phyloP scores from a whole-genome alignment of 1,139 yeast genomes.

The Blastobotrys ciferrii region DNA sequence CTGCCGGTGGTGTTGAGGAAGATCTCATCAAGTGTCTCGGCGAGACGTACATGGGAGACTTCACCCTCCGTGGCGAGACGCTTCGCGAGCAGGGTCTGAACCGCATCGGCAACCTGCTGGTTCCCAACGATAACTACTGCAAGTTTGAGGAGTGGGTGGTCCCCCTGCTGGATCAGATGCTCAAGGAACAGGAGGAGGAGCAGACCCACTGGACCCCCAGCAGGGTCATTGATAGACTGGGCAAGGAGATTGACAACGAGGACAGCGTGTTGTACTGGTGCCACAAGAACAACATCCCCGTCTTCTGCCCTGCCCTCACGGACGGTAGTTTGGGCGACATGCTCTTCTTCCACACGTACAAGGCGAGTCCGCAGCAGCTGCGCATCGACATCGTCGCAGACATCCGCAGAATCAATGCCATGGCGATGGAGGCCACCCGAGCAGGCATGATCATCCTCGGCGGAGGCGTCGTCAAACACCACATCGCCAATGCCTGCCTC shows the following conservation, averaged over 20 bases:
- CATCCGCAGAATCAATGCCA: conserved; percentile 82
- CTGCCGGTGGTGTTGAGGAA: conserved; percentile 98
- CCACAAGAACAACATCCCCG: conserved; percentile 90
- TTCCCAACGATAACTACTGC: conserved; percentile 97
- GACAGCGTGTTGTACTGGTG: conserved; percentile 97
- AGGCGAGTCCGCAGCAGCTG: conserved; percentile 84
- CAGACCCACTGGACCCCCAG: conserved; percentile 84
- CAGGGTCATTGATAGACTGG: conserved; percentile 83
- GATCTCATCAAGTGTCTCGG: conserved; percentile 94
- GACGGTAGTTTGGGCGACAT: conserved; percentile 99
- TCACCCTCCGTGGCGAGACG: conserved; percentile 71
- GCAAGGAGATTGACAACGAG: conserved; percentile 93
- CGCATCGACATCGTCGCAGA: conserved; percentile 92
- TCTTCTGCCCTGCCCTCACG: conserved; percentile 95
- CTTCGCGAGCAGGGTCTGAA: conserved; percentile 95
- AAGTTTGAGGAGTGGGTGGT: conserved; percentile 98
- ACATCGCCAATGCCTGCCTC: conserved; percentile 93
- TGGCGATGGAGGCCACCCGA: conserved; percentile 92
- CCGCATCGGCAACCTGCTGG: conserved; percentile 93
- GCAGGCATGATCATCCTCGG: conserved; percentile 98
- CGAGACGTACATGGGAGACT: conserved; percentile 93
- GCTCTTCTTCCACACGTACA: conserved; percentile 97
- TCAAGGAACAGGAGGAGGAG: conserved; percentile 82
- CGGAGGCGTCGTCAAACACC: conserved; percentile 95
- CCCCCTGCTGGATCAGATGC: conserved; percentile 81